Base-by-base conservation (phyloP, 139 green algal species). In the Micractinium conductrix region DNA sequence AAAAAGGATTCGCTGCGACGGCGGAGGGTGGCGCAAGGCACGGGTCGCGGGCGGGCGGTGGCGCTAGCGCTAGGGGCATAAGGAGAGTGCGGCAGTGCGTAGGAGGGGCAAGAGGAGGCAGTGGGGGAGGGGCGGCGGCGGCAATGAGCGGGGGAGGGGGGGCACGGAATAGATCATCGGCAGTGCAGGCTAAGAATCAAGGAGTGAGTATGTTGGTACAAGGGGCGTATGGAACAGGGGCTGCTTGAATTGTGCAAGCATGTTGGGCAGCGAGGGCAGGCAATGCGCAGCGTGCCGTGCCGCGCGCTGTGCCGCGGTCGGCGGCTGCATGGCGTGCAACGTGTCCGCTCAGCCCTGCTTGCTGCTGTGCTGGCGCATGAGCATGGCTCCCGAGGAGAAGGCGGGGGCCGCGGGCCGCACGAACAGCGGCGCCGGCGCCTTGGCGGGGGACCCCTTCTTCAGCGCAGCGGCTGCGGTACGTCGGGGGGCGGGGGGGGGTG, bases 281-380 rank as follows among this genome's bases (percentile, higher is more conserved):
- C n/a, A n/a, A n/a, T n/a, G n/a, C n/a, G n/a, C n/a, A n/a, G n/a
- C n/a, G n/a, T n/a, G n/a, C n/a, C n/a, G n/a, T n/a, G n/a, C n/a
- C n/a, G 33, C 38, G 67, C 19, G 21, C 69, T 55, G 67, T 38
- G 63, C 63, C 5, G 26, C 21, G 60, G 21, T 28, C 62, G 10
- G 2, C 9, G 14, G 9, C 26, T 9, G 21, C 38, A 1, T 10
- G 38, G 19, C 8, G 16, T 53, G 67, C 67, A 1, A 21, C 8
- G 16, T 35, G 17, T 21, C 19, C 19, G 38, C 14, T 78, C 33
- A 72, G 33, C 37, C 37, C 42, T 78, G 70, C 70, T 35, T 53
- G 19, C 42, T 58, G 58, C 76, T 82, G 76, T 67, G 76, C 76
- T 73, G 72, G 76, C 76, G 76, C 76, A 82, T 82, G 6, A 53